Conservation (phyloP, 306 rosid genomes). For the Citrullus mucosospermus region DNA sequence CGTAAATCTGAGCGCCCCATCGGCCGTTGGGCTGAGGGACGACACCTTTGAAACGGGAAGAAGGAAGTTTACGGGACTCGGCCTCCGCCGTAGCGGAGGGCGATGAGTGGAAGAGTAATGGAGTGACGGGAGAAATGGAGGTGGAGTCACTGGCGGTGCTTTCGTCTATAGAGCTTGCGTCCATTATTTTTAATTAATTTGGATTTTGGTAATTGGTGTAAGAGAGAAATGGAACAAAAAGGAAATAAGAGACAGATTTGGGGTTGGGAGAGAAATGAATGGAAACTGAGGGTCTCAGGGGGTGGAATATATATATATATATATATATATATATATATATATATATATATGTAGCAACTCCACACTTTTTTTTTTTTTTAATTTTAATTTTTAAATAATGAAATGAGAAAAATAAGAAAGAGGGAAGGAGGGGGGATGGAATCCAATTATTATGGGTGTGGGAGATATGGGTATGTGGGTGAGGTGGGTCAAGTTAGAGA, state of each 20-base stretch:
- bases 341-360: constrained; percentile 51
- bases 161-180: constrained; percentile 58
- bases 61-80: constrained; percentile 19
- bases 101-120: constrained; percentile 4
- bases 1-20: constrained; percentile 41
- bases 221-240: background rate
- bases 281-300: constrained; percentile 13
- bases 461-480: constrained; percentile 34
- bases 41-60: constrained; percentile 30
- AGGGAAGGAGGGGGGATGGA: background rate
- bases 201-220: background rate
- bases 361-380: background rate
- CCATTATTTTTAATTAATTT: constrained; percentile 16
- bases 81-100: constrained; percentile 34
- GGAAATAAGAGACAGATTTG: background rate
- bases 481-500: constrained; percentile 53
- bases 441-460: constrained; percentile 14
- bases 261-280: background rate
- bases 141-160: constrained; percentile 67
- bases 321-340: too few relatives aligned
- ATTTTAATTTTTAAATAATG: background rate
- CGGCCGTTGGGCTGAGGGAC: constrained; percentile 38
- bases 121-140: constrained; percentile 20
- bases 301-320: constrained; percentile 57
- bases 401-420: background rate